phyloP scores from a whole-genome alignment of 2,329 filamentous ascomycete genomes.

The Phaeoacremonium minimum region DNA sequence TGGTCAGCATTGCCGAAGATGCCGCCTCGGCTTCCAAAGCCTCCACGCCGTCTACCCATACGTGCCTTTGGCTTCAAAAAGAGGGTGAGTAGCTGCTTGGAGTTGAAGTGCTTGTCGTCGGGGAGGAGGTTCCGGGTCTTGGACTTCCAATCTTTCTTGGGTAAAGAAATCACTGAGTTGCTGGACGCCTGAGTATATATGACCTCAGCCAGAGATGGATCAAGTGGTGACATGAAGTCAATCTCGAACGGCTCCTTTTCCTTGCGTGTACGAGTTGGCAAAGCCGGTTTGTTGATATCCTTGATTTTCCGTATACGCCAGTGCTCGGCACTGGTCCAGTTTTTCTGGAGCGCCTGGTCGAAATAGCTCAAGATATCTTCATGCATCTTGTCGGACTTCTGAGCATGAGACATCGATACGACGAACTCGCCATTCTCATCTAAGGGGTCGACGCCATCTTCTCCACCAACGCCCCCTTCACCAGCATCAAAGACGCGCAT shows the following conservation, averaged over 20 bases:
- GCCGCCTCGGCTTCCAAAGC: constrained; percentile 41
- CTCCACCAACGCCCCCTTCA: constrained; percentile 47
- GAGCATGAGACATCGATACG: constrained; percentile 70
- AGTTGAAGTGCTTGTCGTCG: constrained; percentile 98
- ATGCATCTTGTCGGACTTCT: constrained; percentile 66
- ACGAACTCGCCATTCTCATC: constrained; percentile 71
- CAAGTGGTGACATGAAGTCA: constrained; percentile 76
- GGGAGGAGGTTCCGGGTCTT: constrained; percentile 90
- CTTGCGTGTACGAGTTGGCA: constrained; percentile 66
- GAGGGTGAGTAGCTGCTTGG: constrained; percentile 78
- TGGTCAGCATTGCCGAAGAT: constrained; percentile 33
- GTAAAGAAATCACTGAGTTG: constrained; percentile 76
- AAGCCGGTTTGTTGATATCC: constrained; percentile 60
- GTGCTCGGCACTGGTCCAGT: constrained; percentile 97
- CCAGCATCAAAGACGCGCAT: constrained; percentile 71
- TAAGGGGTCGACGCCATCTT: constrained; percentile 52
- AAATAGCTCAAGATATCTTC: constrained; percentile 98
- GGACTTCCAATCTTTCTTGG: constrained; percentile 93
- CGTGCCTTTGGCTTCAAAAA: constrained; percentile 94
- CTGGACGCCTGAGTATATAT: constrained; percentile 79
- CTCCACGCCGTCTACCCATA: constrained; percentile 64
- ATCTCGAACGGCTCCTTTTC: constrained; percentile 97
- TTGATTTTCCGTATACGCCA: constrained; percentile 97
- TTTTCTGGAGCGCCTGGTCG: constrained; percentile 92
- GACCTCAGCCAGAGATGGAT: constrained; percentile 64